These are phyloP conservation scores for Fusarium pininemorale DNA, from an alignment of 2,329 filamentous ascomycete species.

Conservation along the genomic window DNA sequence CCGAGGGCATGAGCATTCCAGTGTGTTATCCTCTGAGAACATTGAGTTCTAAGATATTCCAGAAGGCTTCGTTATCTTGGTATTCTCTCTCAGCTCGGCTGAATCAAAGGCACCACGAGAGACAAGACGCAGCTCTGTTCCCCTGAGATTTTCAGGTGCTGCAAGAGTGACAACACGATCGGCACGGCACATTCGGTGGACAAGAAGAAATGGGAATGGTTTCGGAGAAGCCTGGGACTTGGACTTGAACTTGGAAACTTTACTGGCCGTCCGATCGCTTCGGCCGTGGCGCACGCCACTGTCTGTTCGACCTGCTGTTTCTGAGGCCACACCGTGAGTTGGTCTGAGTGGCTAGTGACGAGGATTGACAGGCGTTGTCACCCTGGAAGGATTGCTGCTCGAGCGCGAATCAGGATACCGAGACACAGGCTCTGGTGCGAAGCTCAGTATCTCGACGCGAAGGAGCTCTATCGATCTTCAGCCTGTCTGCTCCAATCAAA, in stretches of 20 bases:
- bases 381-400: background rate
- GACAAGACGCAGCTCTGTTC: background rate
- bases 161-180: background rate
- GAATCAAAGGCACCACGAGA: slow-evolving; percentile 12
- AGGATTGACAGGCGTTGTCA: slow-evolving; percentile 1
- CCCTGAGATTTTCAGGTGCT: background rate
- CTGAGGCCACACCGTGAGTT: slow-evolving; percentile 28
- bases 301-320: slow-evolving; percentile 29
- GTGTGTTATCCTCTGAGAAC: slow-evolving; percentile 4
- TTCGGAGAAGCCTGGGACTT: slow-evolving; percentile 1
- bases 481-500: slow-evolving; percentile 3
- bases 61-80: slow-evolving; percentile 42
- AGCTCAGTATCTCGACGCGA: background rate
- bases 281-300: slow-evolving; percentile 42
- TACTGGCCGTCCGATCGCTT: slow-evolving; percentile 31
- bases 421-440: background rate
- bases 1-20: slow-evolving; percentile 40
- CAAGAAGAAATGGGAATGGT: slow-evolving; percentile 12
- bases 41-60: slow-evolving; percentile 35
- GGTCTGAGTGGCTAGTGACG: slow-evolving; percentile 13
- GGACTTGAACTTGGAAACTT: slow-evolving; percentile 23
- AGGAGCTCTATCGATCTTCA: slow-evolving; percentile 4
- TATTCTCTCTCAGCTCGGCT: slow-evolving; percentile 8
- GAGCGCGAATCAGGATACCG: slow-evolving; percentile 5
- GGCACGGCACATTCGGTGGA: background rate